Evolutionary conservation across 2,329 filamentous ascomycete species (phyloP).

Genomic region (Metarhizium robertsii): DNA sequence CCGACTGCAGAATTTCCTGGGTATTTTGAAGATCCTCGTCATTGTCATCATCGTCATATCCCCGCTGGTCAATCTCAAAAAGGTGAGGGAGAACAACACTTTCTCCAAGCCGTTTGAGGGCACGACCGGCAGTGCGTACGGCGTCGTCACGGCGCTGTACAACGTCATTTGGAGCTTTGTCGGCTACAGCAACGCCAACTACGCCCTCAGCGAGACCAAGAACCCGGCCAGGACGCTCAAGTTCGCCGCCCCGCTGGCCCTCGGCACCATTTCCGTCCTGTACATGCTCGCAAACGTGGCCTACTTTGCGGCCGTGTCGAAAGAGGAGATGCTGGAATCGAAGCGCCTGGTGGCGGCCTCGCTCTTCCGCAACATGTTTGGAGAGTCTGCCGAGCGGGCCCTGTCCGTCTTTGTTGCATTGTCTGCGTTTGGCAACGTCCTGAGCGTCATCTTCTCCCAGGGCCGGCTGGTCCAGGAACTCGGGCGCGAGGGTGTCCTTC

Average conservation of each 20-base stretch:
- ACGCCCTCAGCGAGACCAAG: constrained; percentile 55
- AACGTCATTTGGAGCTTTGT: constrained; percentile 65
- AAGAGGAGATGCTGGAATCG: constrained; percentile 41
- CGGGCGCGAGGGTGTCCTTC: constrained; percentile 56
- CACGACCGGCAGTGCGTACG: constrained; percentile 56
- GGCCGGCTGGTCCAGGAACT: constrained; percentile 57
- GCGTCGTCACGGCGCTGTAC: constrained; percentile 60
- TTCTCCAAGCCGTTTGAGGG: constrained; percentile 56
- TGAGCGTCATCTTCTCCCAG: constrained; percentile 60
- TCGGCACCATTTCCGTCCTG: constrained; percentile 47
- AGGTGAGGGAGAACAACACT: constrained; percentile 49
- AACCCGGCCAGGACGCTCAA: constrained; percentile 57
- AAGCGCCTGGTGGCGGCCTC: constrained; percentile 43
- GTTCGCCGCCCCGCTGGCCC: constrained; percentile 52
- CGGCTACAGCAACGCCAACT: constrained; percentile 61
- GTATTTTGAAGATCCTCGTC: constrained; percentile 56
- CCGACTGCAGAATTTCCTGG: constrained; percentile 56
- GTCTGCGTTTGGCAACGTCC: constrained; percentile 58
- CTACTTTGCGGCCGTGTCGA: constrained; percentile 52
- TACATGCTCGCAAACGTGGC: constrained; percentile 61
- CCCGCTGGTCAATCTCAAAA: constrained; percentile 51
- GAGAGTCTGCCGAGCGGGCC: constrained; percentile 43
- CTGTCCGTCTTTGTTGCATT: constrained; percentile 58
- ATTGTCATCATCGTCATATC: constrained; percentile 56
- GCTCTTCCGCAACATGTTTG: constrained; percentile 48